Base-by-base conservation (phyloP, 2,329 filamentous ascomycete species). In the Escovopsis sp. region DNA sequence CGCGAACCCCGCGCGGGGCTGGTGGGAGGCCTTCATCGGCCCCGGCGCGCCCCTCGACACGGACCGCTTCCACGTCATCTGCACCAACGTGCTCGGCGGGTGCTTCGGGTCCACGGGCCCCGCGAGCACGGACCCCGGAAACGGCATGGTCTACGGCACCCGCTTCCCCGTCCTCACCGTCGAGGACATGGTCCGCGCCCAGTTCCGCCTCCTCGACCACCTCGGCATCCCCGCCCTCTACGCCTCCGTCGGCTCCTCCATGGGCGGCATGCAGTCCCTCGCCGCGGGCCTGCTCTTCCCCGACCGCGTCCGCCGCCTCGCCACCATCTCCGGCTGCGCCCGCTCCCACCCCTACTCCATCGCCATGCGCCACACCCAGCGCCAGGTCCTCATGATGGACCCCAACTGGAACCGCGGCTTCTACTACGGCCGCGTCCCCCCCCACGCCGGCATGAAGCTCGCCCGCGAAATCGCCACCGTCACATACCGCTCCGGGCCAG, bases 21-120 rank as follows among this genome's bases (percentile, higher is more conserved):
- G 91, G 91, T 98, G 91, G 91, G 91, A 98, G 63, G 89, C 83
- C 60, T 98, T 98, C 59, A 96, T 98, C 54, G 91, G 91, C 0
- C 83, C 88, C 0, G 86, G 84, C 1, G 72, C 73, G 15, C 83
- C 86, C 10, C 65, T 98, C 9, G 86, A 98, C 59, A 98, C 91
- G 1, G 67, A 89, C 61, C 89, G 86, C 57, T 94, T 93, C 67
- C 85, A 87, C 56, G 67, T 98, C 45, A 85, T 98, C 46, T 98
- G 91, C 65, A 96, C 91, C 9, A 98, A 98, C 57, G 88, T 96
- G 37, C 73, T 98, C 31, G 91, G 91, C 40, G 87, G 91, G 6
- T 98, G 91, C 63, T 96, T 91, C 60, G 91, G 91, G 30, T 94
- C 85, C 31, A 98, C 91, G 0, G 91, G 91, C 0, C 91, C 91